These are phyloP conservation scores for Guyanaporus albipodus DNA, from an alignment of 768 basidiomycete genomes.

Conservation along the genomic window DNA sequence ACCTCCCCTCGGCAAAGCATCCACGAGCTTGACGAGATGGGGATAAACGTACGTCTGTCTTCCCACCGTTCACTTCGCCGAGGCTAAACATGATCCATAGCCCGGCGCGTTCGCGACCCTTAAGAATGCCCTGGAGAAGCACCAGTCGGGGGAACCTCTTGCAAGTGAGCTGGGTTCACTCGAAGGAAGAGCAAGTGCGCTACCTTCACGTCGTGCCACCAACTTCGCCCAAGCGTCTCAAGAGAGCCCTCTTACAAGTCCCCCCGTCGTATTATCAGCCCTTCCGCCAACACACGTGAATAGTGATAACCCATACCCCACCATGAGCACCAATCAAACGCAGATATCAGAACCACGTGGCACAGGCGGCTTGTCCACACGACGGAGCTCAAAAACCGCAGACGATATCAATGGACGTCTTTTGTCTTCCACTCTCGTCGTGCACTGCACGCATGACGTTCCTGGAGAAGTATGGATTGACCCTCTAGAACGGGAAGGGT, in stretches of 20 bases:
- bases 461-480: conserved; percentile 58
- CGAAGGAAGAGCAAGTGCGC: not conserved
- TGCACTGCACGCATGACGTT: conserved; percentile 33
- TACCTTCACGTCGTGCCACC: conserved; percentile 6
- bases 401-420: not conserved
- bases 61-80: not conserved
- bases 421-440: conserved; percentile 18
- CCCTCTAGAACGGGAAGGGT: conserved; percentile 58
- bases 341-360: conserved; percentile 6
- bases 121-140: conserved; percentile 49
- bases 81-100: conserved; percentile 27
- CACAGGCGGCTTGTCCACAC: conserved; percentile 1
- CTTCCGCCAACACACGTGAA: not conserved
- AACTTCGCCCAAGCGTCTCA: not conserved
- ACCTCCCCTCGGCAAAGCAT: conserved; percentile 13
- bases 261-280: not conserved
- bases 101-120: conserved; percentile 46
- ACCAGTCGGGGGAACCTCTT: conserved; percentile 31
- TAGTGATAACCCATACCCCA: conserved; percentile 21
- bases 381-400: conserved; percentile 8
- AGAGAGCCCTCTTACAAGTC: conserved; percentile 1
- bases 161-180: not conserved
- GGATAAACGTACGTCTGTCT: conserved; percentile 43
- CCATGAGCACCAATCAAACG: not conserved
- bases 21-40: conserved; percentile 53